Evolutionary conservation across 2,329 filamentous ascomycete species (phyloP).

Genomic region (Cladosporium sp.): DNA sequence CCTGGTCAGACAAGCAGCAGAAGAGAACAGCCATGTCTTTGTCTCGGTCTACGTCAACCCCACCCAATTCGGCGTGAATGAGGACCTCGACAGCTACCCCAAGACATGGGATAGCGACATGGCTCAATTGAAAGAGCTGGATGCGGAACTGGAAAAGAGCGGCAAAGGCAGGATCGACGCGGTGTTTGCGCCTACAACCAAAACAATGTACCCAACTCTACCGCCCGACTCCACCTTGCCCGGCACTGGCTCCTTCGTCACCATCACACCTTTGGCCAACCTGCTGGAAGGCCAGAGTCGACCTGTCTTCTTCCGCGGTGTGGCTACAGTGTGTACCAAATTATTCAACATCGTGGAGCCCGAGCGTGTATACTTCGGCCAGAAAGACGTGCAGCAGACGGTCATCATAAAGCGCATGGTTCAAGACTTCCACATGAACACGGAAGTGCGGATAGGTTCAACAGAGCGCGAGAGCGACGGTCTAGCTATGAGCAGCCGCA

Average conservation of each 20-base stretch:
- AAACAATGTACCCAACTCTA: slow-evolving; percentile 81
- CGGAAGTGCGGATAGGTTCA: slow-evolving; percentile 63
- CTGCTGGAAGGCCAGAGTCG: slow-evolving; percentile 78
- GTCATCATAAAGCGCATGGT: slow-evolving; percentile 84
- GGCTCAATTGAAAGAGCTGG: slow-evolving; percentile 58
- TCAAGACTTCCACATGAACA: slow-evolving; percentile 75
- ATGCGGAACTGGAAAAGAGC: slow-evolving; percentile 58
- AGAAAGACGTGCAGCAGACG: slow-evolving; percentile 96
- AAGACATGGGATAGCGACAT: slow-evolving; percentile 80
- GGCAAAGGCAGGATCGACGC: slow-evolving; percentile 56
- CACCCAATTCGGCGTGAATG: slow-evolving; percentile 84
- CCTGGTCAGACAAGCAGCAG: slow-evolving; percentile 75
- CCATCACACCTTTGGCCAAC: slow-evolving; percentile 74
- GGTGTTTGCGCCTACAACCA: slow-evolving; percentile 77
- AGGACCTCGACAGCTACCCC: slow-evolving; percentile 85
- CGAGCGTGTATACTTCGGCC: slow-evolving; percentile 83
- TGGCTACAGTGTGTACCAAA: slow-evolving; percentile 95
- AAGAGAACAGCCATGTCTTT: slow-evolving; percentile 78
- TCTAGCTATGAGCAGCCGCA: slow-evolving; percentile 83
- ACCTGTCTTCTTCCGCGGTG: slow-evolving; percentile 92
- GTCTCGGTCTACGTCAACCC: slow-evolving; percentile 95
- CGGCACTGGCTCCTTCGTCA: slow-evolving; percentile 82
- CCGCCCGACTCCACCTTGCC: slow-evolving; percentile 65
- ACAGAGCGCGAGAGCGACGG: slow-evolving; percentile 76
- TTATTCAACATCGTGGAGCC: slow-evolving; percentile 77